A percentile compares a stretch with the other conserved stretches of the same genome.
These are phyloP conservation scores for Pythium folliculosum DNA, from an alignment of 352 stramenopile genomes.

Conservation along the genomic window DNA sequence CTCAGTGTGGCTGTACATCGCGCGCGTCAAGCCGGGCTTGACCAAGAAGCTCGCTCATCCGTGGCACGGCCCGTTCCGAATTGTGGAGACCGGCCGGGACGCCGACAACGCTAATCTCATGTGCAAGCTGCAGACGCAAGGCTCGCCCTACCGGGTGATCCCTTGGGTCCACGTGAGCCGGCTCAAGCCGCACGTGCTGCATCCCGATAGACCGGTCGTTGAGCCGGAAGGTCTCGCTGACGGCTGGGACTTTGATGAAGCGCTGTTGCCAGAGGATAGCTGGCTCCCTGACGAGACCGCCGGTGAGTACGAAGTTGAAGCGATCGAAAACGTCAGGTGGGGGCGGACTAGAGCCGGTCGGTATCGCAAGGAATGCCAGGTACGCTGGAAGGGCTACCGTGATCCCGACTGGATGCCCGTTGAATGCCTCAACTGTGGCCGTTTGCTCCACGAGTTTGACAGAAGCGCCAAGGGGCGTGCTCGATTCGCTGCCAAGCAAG, in stretches of 20 bases:
- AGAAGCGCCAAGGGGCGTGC: background rate
- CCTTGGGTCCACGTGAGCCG: constrained; percentile 25
- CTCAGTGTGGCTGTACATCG: constrained; percentile 21
- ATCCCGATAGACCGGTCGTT: background rate
- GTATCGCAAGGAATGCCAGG: constrained; percentile 17
- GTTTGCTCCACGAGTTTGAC: constrained; percentile 22
- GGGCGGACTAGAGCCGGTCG: background rate
- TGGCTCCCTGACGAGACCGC: constrained; percentile 14
- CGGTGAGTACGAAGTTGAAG: constrained; percentile 20
- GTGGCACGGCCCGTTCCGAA: constrained; percentile 34
- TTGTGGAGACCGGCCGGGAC: too few species aligned
- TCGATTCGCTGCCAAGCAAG: constrained; percentile 9
- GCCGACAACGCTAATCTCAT: constrained; percentile 1
- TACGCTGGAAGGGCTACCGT: constrained; percentile 24
- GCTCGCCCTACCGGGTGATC: constrained; percentile 18
- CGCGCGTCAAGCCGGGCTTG: constrained; percentile 6
- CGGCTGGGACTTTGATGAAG: constrained; percentile 33
- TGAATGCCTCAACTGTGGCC: constrained; percentile 9
- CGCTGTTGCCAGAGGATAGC: constrained; percentile 28
- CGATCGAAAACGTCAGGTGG: constrained; percentile 13
- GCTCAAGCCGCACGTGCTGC: constrained; percentile 18
- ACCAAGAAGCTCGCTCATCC: constrained; percentile 30
- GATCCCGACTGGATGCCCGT: constrained; percentile 22
- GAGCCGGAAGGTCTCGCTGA: constrained; percentile 14
- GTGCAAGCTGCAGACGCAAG: constrained; percentile 10